phyloP scores from a whole-genome alignment of 257 asterid genomes.

The Solanum sejunctum region DNA sequence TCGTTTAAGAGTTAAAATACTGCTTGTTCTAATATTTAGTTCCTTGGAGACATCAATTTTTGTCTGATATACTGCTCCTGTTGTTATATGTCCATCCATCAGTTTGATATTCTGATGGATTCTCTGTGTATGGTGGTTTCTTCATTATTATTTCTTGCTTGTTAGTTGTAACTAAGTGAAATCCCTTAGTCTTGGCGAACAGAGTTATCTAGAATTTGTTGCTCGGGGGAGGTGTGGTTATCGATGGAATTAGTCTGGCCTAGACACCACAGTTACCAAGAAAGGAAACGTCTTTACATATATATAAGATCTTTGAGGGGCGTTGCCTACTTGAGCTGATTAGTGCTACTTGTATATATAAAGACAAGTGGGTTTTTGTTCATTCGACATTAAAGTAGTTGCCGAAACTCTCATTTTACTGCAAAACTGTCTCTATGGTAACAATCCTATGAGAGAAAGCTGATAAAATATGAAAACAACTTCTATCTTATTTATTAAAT shows the following conservation, averaged over 20 bases:
- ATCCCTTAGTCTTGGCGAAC: neutral
- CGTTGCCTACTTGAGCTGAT: neutral
- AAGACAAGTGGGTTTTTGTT: neutral
- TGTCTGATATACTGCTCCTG: neutral
- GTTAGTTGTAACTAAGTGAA: neutral
- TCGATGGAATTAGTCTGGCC: neutral
- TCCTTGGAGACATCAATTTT: neutral
- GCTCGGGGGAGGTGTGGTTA: neutral
- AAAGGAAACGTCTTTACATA: neutral
- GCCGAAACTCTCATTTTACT: neutral
- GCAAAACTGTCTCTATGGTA: neutral
- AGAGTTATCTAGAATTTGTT: neutral
- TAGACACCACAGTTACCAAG: neutral
- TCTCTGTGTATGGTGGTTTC: neutral
- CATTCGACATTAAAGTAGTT: neutral
- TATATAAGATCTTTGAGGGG: neutral
- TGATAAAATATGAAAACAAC: neutral
- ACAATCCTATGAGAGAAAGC: neutral
- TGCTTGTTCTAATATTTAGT: neutral
- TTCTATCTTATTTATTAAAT: neutral
- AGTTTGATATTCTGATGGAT: neutral
- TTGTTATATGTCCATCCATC: neutral
- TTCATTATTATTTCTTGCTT: neutral
- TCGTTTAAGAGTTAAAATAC: neutral
- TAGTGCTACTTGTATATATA: neutral